A percentile compares a stretch with the other conserved stretches of the same genome.
Evolutionary conservation across 2,329 filamentous ascomycete genomes (phyloP).

Genomic region (Pezizomycotina sp.): DNA sequence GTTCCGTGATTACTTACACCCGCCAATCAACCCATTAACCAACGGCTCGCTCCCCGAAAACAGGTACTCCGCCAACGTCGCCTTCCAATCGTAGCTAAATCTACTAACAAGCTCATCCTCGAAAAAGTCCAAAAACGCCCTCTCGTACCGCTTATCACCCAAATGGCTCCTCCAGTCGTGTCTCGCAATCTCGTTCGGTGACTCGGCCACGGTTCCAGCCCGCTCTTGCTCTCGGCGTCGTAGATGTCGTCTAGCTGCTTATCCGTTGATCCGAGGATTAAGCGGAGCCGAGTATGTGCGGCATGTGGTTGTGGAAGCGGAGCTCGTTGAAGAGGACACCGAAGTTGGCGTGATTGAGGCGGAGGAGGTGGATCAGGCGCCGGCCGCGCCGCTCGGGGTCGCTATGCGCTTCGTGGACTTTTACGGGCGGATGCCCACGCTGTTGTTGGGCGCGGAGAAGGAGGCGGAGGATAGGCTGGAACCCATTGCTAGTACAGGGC

Average conservation of each 20-base stretch:
- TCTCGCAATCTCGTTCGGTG: conserved; percentile 65
- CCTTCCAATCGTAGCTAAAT: conserved; percentile 73
- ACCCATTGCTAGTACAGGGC: conserved; percentile 18
- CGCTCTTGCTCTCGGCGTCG: conserved; percentile 49
- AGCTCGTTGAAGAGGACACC: conserved; percentile 12
- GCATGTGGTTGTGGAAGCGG: conserved; percentile 15
- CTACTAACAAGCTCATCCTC: conserved; percentile 70
- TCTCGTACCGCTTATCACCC: conserved; percentile 57
- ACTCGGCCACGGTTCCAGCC: conserved; percentile 66
- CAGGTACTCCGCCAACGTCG: conserved; percentile 58
- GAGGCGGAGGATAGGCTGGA: conserved; percentile 10
- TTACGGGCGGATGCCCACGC: too few relatives aligned
- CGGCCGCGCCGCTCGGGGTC: conserved; percentile 11
- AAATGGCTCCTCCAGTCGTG: conserved; percentile 78
- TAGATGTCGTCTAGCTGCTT: conserved; percentile 66
- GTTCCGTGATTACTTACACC: conserved; percentile 41
- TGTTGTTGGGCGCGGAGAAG: too few relatives aligned
- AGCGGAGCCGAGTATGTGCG: conserved; percentile 54
- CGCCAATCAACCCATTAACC: conserved; percentile 61
- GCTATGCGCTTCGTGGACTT: too few relatives aligned
- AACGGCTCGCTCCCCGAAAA: conserved; percentile 59
- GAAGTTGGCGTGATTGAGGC: conserved; percentile 13
- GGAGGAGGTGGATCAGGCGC: conserved; percentile 11
- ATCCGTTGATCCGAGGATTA: conserved; percentile 67
- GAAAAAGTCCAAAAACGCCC: conserved; percentile 86